Evolutionary conservation across 768 basidiomycete genomes (phyloP).

Genomic region (Strobilomyces echinocephalus): DNA sequence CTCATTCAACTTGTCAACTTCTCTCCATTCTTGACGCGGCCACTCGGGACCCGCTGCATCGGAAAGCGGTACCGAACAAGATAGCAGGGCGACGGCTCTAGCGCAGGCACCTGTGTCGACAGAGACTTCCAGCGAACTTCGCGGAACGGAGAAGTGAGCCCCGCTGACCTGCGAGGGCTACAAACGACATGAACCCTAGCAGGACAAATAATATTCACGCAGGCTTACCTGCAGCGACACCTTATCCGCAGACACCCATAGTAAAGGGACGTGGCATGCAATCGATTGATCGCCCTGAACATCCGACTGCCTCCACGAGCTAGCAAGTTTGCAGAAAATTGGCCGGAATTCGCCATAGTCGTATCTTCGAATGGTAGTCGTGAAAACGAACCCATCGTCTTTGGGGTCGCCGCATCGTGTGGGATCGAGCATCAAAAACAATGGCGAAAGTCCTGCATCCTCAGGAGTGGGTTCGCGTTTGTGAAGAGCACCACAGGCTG

Average conservation of each 20-base stretch:
- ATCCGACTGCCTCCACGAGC: slow-evolving; percentile 74
- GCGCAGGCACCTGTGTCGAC: slow-evolving; percentile 60
- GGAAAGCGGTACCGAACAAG: slow-evolving; percentile 68
- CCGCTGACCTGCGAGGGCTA: slow-evolving; percentile 52
- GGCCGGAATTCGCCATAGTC: slow-evolving; percentile 81
- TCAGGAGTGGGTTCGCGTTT: slow-evolving; percentile 44
- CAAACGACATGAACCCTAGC: slow-evolving; percentile 5
- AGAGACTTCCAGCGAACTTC: slow-evolving; percentile 44
- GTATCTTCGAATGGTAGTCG: slow-evolving; percentile 68
- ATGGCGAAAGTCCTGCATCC: slow-evolving; percentile 51
- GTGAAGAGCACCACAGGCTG: slow-evolving; percentile 81
- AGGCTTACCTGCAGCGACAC: slow-evolving; percentile 53
- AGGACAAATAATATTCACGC: not conserved
- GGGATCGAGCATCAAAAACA: slow-evolving; percentile 82
- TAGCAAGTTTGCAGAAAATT: slow-evolving; percentile 65
- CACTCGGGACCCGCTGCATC: slow-evolving; percentile 74
- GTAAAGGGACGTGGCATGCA: slow-evolving; percentile 53
- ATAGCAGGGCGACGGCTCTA: slow-evolving; percentile 72
- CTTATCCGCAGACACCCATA: slow-evolving; percentile 52
- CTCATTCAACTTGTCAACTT: slow-evolving; percentile 85
- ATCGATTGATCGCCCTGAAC: slow-evolving; percentile 46
- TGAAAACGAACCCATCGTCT: slow-evolving; percentile 83
- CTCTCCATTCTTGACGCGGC: slow-evolving; percentile 67
- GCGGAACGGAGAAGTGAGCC: slow-evolving; percentile 66
- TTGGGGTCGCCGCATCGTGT: slow-evolving; percentile 68